Evolutionary conservation across 208 protist genomes (phyloP), one percentile per base, ranked within the genome.

Genomic region (Tritrichomonas musculus): DNA sequence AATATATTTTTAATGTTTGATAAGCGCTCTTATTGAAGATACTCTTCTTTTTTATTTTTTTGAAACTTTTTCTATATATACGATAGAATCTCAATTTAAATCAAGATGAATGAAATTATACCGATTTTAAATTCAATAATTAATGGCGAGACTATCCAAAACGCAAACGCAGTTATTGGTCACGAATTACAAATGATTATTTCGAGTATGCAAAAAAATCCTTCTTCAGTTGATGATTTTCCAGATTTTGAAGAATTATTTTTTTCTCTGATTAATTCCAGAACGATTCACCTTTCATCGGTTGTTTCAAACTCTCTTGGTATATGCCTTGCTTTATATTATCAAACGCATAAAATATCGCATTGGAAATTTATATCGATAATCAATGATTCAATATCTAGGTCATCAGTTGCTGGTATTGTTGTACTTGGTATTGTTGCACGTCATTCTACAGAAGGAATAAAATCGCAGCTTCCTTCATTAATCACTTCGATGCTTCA

Each of bases 71-170:
- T n/a, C n/a, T n/a, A n/a, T n/a, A n/a, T n/a, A n/a, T n/a, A n/a
- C n/a, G n/a, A n/a, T n/a, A n/a, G n/a, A n/a, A n/a, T n/a, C n/a
- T n/a, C n/a, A n/a, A n/a, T n/a, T n/a, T n/a, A n/a, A n/a, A n/a
- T n/a, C n/a, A n/a, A n/a, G n/a, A 88, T 88, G 77, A 88, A 88
- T 57, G 77, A 88, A 88, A 57, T 88, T 57, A 17, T 57, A 5
- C 1, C 9, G 5, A 53, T 39, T 41, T 27, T 88, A 14, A n/a
- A 13, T 39, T 27, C 53, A 39, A 27, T 88, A 53, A 44, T 47
- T 0, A 88, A 53, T 39, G 77, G n/a, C 53, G 0, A 88, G 39
- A 36, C 20, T 39, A 13, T 88, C 5, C 41, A 53, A 88, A 30
- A 88, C 22, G 41, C 47, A 14, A 49, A 88, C 30, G 1, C 33